phyloP scores from a whole-genome alignment of 345 rosid species.

The Bruguiera parviflora region DNA sequence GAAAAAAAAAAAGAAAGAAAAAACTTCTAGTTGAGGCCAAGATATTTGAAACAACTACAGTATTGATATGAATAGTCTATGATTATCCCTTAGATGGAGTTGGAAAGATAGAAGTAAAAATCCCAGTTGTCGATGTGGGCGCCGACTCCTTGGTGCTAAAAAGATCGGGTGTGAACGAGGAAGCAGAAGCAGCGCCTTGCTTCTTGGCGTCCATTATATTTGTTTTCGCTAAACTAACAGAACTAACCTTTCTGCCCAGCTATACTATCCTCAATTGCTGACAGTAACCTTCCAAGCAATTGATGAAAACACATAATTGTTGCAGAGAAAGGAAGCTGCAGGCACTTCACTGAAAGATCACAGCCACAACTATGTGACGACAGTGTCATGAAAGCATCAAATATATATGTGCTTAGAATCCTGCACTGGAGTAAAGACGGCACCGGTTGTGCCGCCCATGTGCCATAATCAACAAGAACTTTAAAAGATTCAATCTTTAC shows the following conservation, averaged over 20 bases:
- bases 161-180: constrained; percentile 57
- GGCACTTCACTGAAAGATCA: neutral
- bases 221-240: neutral
- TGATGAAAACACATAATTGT: constrained; percentile 1
- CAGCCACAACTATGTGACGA: neutral
- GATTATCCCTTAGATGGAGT: constrained; percentile 48
- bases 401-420: constrained; percentile 6
- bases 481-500: constrained; percentile 3
- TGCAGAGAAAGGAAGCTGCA: constrained; percentile 6
- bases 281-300: neutral
- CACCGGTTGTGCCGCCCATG: constrained; percentile 37
- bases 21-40: neutral
- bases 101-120: constrained; percentile 60
- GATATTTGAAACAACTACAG: neutral
- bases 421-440: constrained; percentile 11
- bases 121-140: constrained; percentile 46
- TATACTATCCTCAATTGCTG: neutral
- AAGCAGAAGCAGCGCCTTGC: constrained; percentile 37
- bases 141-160: constrained; percentile 61
- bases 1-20: neutral
- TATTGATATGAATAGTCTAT: neutral
- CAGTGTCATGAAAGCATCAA: neutral
- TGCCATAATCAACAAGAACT: constrained; percentile 19
- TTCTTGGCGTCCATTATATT: constrained; percentile 52
- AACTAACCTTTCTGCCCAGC: neutral